Base-by-base conservation (phyloP, 257 asterid genomes). In the Catharanthus roseus region DNA sequence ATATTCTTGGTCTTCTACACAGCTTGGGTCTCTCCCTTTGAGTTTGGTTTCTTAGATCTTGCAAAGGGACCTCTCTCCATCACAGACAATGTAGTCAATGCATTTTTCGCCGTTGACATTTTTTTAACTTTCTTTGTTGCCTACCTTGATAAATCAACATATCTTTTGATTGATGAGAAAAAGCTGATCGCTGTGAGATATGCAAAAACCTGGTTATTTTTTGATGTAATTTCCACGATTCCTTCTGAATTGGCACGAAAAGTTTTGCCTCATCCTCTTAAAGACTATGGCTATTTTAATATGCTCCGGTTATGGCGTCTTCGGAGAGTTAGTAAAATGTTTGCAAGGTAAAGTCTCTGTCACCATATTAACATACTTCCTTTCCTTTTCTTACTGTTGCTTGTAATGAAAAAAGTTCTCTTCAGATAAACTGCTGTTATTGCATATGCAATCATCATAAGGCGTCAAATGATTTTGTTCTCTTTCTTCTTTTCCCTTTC, bases 271-370 rank as follows among this genome's bases (percentile, higher is more conserved):
- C 21, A 44, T 15, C 36, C 66, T 47, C 42, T 71, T n/a, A 76
- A 78, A 39, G 70, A 79, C 11, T 87, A 80, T 76, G 89, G 85
- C 61, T 88, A 81, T 79, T 76, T 90, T 73, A 83, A 79, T 45
- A 79, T 90, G 82, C 96, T 90, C 69, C 96, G 95, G 9, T 91
- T 90, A 69, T 90, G 97, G 97, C 97, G 96, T 67, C 90, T 90
- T 74, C 76, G 90, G 66, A 79, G 97, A 83, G 97, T 85, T 65
- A 85, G 97, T 65, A 71, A 81, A 24, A 77, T 90, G 90, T 90
- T 90, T 72, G 83, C 84, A 15, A 83, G 89, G 97, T 88, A 69
- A 44, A 0, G 19, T 72, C 65, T 50, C 61, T 21, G 5, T 26
- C 34, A 24, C 18, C 34, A 12, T 10, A n/a, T 39, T 21, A 1